Evolutionary conservation across 257 asterid species (phyloP).

Genomic region (Fraxinus pennsylvanica): DNA sequence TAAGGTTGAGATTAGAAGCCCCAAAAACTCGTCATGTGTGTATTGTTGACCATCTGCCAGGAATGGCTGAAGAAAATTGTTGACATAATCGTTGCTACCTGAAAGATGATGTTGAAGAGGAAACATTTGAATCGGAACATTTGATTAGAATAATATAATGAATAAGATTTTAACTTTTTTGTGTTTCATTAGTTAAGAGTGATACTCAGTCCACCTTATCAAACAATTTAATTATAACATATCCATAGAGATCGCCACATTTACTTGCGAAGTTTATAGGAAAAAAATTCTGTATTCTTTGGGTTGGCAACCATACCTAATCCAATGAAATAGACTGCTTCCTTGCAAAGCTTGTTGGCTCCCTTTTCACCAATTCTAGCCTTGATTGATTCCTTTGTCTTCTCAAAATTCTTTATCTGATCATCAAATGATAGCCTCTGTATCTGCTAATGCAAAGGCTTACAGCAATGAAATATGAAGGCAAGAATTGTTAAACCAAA

Average conservation of each 20-base stretch:
- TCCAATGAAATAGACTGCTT: slow-evolving; percentile 67
- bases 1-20: slow-evolving; percentile 54
- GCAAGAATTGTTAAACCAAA: not conserved
- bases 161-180: not conserved
- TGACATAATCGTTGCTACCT: slow-evolving; percentile 90
- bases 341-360: slow-evolving; percentile 54
- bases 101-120: slow-evolving; percentile 18
- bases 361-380: slow-evolving; percentile 60
- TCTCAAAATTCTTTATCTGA: slow-evolving; percentile 57
- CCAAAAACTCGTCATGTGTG: slow-evolving; percentile 68
- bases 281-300: no score
- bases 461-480: not conserved
- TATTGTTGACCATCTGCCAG: slow-evolving; percentile 57
- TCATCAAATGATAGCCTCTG: slow-evolving; percentile 71
- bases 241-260: no score
- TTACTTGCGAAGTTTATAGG: no score
- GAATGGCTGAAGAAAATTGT: slow-evolving; percentile 80
- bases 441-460: slow-evolving; percentile 36
- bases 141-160: not conserved
- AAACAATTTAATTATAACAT: no score
- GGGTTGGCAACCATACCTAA: slow-evolving; percentile 41
- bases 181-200: not conserved
- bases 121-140: not conserved
- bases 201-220: no score
- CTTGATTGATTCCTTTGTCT: slow-evolving; percentile 52